Evolutionary conservation across 2,329 filamentous ascomycete genomes (phyloP), one percentile per base, ranked within the genome.

Genomic region (Aaosphaeria arxii): DNA sequence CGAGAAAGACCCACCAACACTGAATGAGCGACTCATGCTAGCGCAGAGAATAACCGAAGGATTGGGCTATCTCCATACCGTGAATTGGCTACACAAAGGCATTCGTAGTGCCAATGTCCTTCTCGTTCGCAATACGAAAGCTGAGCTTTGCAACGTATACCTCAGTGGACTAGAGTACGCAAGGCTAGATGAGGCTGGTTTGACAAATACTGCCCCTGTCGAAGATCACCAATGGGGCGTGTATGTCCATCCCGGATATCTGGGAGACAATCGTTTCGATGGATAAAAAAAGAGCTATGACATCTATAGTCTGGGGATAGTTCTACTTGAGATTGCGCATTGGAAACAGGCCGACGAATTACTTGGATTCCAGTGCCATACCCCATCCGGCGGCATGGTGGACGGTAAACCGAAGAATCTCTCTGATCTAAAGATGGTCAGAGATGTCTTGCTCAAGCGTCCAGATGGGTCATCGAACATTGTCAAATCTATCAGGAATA

Each of bases 61-160:
- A 31, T 58, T 82, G 1, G 55, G 79, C 29, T 77, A 78, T 50
- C 67, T 80, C 1, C 77, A 80, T 50, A 68, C 74, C 5, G 75
- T 78, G 2, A 73, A 77, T 48, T 80, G 77, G 77, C 65, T 80
- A 7, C 77, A 80, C 64, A 80, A 80, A 56, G 76, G 74, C n/a
- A 62, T 80, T 13, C 72, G 76, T 7, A 75, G 73, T 50, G 67
- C 77, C 44, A 79, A 77, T 51, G 62, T 80, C 30, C 52, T 79
- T 7, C 78, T 79, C 58, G 9, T 13, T 36, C 9, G 33, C 9
- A 36, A 36, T 28, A 30, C 9, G n/a, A 33, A 41, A 5, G 61
- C 72, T 35, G 66, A 74, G 49, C 70, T 69, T 45, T 54, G 53
- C 13, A 58, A 62, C 30, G 74, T 73, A 1, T 73, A 67, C 47